Conservation (phyloP, 441 rosid species). For the Bocquillonia castaneifolia region DNA sequence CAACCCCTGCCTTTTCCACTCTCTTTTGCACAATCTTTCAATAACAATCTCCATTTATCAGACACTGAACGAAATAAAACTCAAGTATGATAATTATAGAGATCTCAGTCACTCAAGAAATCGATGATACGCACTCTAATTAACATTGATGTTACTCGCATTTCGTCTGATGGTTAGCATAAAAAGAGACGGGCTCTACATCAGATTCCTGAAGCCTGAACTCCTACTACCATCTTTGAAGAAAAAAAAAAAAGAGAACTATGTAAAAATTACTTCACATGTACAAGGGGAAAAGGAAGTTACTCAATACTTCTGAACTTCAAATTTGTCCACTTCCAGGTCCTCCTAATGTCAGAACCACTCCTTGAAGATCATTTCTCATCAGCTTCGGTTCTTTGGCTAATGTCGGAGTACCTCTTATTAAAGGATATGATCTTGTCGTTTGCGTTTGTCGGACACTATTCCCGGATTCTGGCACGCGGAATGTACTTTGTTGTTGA, state of each 20-base stretch:
- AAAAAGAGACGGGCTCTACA: background rate
- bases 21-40: too few relatives aligned
- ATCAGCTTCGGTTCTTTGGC: slow-evolving; percentile 33
- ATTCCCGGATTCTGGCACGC: slow-evolving; percentile 23
- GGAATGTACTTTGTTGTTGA: slow-evolving; percentile 20
- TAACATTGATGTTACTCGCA: background rate
- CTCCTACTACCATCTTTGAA: too few relatives aligned
- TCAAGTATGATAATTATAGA: background rate
- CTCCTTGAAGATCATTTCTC: slow-evolving; percentile 58
- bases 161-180: background rate
- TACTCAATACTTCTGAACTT: background rate
- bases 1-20: too few relatives aligned
- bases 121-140: background rate
- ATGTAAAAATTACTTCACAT: background rate
- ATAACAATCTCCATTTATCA: too few relatives aligned
- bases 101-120: background rate
- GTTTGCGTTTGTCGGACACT: slow-evolving; percentile 24
- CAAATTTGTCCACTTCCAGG: slow-evolving; percentile 36
- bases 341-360: slow-evolving; percentile 64
- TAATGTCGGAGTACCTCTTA: slow-evolving; percentile 24
- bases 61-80: too few relatives aligned
- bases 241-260: background rate
- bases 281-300: background rate
- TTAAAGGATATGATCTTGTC: slow-evolving; percentile 21
- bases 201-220: too few relatives aligned